Evolutionary conservation across 306 rosid species (phyloP).

Genomic region (Casuarina cunninghamiana): DNA sequence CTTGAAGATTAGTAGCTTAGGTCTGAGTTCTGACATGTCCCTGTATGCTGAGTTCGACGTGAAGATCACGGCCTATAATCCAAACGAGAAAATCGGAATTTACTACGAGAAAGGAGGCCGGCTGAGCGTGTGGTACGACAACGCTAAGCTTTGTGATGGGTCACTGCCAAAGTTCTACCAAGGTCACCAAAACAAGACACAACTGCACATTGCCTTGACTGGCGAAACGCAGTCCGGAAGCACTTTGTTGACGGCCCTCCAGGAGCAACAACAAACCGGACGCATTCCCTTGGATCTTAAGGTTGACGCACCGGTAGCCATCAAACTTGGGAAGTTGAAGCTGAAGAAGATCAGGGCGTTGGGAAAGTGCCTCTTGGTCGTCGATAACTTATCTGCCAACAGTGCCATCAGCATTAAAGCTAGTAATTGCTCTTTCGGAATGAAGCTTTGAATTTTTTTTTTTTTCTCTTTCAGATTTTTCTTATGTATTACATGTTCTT

Average conservation of each 20-base stretch:
- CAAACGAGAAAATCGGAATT: constrained; percentile 82
- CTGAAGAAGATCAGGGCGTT: constrained; percentile 64
- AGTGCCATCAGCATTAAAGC: constrained; percentile 76
- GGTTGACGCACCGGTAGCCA: constrained; percentile 65
- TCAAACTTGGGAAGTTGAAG: constrained; percentile 72
- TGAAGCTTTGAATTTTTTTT: constrained; percentile 46
- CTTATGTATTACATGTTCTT: neutral
- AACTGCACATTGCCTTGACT: constrained; percentile 55
- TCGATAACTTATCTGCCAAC: constrained; percentile 72
- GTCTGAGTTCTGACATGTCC: constrained; percentile 69
- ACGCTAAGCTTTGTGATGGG: constrained; percentile 74
- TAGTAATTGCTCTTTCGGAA: constrained; percentile 59
- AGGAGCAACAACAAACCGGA: constrained; percentile 78
- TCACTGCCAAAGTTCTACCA: constrained; percentile 76
- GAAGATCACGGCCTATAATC: constrained; percentile 71
- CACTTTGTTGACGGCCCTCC: constrained; percentile 66
- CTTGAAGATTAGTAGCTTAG: constrained; percentile 54
- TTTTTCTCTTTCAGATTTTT: neutral
- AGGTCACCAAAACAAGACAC: constrained; percentile 78
- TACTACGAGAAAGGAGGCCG: constrained; percentile 75
- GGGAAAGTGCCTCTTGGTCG: constrained; percentile 71
- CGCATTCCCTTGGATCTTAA: constrained; percentile 69
- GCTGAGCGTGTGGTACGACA: constrained; percentile 71
- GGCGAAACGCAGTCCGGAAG: constrained; percentile 75
- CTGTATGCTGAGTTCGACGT: constrained; percentile 74